Conservation (phyloP, 179 eudicot genomes). For the Carnegiea gigantea region DNA sequence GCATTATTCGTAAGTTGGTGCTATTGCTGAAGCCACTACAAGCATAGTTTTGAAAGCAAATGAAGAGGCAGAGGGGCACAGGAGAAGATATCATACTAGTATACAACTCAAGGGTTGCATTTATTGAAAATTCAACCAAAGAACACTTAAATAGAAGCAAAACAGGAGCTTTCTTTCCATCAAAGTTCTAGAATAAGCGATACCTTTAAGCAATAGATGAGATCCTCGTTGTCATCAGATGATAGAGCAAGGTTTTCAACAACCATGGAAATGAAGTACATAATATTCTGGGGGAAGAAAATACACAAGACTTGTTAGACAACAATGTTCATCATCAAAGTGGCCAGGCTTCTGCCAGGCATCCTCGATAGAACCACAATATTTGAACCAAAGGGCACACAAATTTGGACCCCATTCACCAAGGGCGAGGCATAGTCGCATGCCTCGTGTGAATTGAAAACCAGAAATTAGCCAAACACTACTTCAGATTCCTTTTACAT, state of each 20-base stretch:
- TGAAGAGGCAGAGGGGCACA: too few species aligned
- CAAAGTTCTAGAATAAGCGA: not conserved
- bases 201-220: constrained; percentile 95
- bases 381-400: not conserved
- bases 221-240: constrained; percentile 86
- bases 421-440: not conserved
- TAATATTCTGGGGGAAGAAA: constrained; percentile 69
- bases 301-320: constrained; percentile 15
- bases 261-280: constrained; percentile 86
- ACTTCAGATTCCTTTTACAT: too few species aligned
- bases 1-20: not conserved
- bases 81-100: too few species aligned
- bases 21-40: too few species aligned
- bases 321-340: not conserved
- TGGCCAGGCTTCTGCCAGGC: not conserved
- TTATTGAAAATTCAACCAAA: not conserved
- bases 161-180: not conserved
- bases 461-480: not conserved
- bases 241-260: constrained; percentile 93
- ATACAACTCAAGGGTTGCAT: too few species aligned
- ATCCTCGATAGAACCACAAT: not conserved
- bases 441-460: not conserved
- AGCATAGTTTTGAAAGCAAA: too few species aligned
- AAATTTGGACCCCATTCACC: not conserved
- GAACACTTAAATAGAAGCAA: not conserved